Conservation (phyloP, 148 eudicot species). For the Persicaria maculosa region DNA sequence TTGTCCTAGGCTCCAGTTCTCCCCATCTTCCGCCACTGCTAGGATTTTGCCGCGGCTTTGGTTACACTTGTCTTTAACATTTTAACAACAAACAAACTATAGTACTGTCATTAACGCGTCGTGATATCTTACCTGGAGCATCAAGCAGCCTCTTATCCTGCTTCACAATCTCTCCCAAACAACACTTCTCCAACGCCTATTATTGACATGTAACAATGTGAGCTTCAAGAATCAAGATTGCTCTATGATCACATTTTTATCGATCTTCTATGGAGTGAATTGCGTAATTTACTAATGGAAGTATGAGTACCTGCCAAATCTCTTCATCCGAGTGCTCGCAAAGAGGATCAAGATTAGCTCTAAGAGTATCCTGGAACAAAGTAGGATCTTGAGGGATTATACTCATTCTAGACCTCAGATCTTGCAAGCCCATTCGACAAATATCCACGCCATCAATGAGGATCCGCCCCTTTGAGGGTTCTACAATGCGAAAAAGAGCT, state of each 20-base stretch:
- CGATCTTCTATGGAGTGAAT: background rate
- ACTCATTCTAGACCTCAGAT: slow-evolving; percentile 77
- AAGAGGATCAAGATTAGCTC: slow-evolving; percentile 77
- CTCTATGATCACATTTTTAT: no score
- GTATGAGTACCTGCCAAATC: slow-evolving; percentile 68
- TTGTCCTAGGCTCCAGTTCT: slow-evolving; percentile 93
- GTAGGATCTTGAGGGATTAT: slow-evolving; percentile 95
- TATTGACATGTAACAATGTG: background rate
- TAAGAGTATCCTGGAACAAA: slow-evolving; percentile 77
- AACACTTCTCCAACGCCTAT: slow-evolving; percentile 69
- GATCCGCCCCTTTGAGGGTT: slow-evolving; percentile 63
- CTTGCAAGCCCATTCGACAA: slow-evolving; percentile 55
- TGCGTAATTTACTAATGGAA: background rate
- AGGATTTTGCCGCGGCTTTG: background rate
- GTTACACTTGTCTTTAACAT: no score
- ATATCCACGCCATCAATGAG: slow-evolving; percentile 73
- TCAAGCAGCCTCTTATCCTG: slow-evolving; percentile 64
- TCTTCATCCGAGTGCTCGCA: slow-evolving; percentile 56
- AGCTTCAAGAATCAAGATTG: no score
- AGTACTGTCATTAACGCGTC: background rate
- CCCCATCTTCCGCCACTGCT: slow-evolving; percentile 88
- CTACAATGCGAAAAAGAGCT: slow-evolving; percentile 87
- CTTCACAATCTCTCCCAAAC: slow-evolving; percentile 45
- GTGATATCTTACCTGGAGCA: slow-evolving; percentile 52
- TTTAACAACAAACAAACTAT: background rate